These are phyloP conservation scores for Microsporum canis DNA, from an alignment of 2,329 filamentous ascomycete genomes.

Conservation along the genomic window DNA sequence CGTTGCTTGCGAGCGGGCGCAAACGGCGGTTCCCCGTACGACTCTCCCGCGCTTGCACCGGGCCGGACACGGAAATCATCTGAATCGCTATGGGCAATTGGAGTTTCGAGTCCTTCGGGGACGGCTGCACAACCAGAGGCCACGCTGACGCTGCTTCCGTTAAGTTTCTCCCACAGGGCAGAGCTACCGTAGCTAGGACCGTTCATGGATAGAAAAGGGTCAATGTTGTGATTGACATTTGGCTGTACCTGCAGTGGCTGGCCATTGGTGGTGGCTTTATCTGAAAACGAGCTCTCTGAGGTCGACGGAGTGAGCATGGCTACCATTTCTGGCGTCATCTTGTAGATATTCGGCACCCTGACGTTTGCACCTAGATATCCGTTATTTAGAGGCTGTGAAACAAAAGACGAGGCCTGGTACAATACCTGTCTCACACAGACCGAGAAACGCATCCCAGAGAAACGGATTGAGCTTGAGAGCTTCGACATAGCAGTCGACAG, in stretches of 20 bases:
- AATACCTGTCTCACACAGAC: conserved; percentile 63
- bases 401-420: not conserved
- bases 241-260: conserved; percentile 28
- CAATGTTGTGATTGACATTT: conserved; percentile 27
- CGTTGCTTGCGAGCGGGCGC: conserved; percentile 41
- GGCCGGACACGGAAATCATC: conserved; percentile 30
- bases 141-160: conserved; percentile 36
- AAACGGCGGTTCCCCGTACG: conserved; percentile 33
- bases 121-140: conserved; percentile 24
- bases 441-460: conserved; percentile 94
- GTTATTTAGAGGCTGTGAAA: not conserved
- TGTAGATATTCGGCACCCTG: conserved; percentile 77
- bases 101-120: conserved; percentile 53
- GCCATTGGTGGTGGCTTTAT: conserved; percentile 24
- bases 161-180: conserved; percentile 40
- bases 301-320: conserved; percentile 34
- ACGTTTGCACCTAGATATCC: conserved; percentile 56
- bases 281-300: conserved; percentile 23
- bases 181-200: conserved; percentile 28
- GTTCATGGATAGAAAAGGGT: conserved; percentile 33
- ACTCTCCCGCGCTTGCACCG: conserved; percentile 21
- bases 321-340: conserved; percentile 54
- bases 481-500: conserved; percentile 76
- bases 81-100: conserved; percentile 40
- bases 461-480: conserved; percentile 83